Evolutionary conservation across 202 grass and related monocot genomes (phyloP).

Genomic region (Setaria viridis): DNA sequence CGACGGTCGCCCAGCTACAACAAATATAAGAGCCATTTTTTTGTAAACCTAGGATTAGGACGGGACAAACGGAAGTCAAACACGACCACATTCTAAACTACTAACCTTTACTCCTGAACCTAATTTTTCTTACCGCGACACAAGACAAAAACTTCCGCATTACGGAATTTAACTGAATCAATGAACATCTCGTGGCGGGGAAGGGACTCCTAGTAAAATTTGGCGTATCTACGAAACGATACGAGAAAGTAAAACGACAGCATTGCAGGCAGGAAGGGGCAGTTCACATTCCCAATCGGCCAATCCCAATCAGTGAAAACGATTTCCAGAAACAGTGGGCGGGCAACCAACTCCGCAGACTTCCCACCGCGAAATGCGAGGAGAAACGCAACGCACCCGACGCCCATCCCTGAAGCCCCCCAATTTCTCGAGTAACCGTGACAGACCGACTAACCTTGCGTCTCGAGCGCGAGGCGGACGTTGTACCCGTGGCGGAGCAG

Average conservation of each 20-base stretch:
- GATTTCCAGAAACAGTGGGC: not conserved
- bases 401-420: not conserved
- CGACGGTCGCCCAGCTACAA: conserved; percentile 6
- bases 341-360: not conserved
- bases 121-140: not conserved
- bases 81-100: not conserved
- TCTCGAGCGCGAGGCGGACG: conserved; percentile 90
- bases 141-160: not conserved
- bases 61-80: not conserved
- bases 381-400: not conserved
- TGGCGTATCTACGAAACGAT: no score
- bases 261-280: conserved; percentile 6
- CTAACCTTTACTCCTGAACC: not conserved
- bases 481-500: conserved; percentile 84
- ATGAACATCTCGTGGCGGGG: not conserved
- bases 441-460: conserved; percentile 62
- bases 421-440: not conserved
- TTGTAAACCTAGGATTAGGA: no score
- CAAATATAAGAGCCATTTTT: not conserved
- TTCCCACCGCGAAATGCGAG: not conserved
- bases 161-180: not conserved
- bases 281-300: not conserved
- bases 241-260: not conserved
- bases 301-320: not conserved
- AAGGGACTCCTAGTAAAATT: not conserved